phyloP scores from a whole-genome alignment of 306 rosid species.

The Dalbergia oliveri region DNA sequence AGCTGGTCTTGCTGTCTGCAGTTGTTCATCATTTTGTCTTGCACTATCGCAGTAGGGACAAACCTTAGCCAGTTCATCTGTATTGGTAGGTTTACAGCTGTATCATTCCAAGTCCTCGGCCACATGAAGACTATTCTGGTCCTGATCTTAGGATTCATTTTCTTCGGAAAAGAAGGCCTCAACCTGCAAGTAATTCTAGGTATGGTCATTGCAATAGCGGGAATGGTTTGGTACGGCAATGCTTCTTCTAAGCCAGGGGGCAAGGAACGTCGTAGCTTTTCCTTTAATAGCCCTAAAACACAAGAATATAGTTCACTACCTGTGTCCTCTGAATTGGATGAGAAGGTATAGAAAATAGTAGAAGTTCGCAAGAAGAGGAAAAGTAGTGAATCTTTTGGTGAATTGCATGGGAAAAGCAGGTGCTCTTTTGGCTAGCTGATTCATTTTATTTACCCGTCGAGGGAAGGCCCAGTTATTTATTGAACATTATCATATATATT shows the following conservation, averaged over 20 bases:
- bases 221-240: conserved; percentile 94
- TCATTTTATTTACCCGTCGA: conserved; percentile 53
- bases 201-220: conserved; percentile 75
- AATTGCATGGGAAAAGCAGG: conserved; percentile 43
- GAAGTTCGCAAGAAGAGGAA: conserved; percentile 34
- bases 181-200: conserved; percentile 80
- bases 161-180: conserved; percentile 92
- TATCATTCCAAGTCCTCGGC: conserved; percentile 88
- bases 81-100: conserved; percentile 93
- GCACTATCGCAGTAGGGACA: conserved; percentile 91
- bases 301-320: conserved; percentile 61
- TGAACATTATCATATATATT: conserved; percentile 43
- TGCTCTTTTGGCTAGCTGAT: conserved; percentile 54
- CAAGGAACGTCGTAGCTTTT: conserved; percentile 75
- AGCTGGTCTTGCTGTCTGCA: conserved; percentile 60
- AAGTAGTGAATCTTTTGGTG: conserved; percentile 40
- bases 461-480: conserved; percentile 57
- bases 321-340: conserved; percentile 65
- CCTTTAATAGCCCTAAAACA: conserved; percentile 59
- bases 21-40: conserved; percentile 81
- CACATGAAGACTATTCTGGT: conserved; percentile 93
- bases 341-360: conserved; percentile 62
- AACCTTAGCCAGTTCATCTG: conserved; percentile 96
- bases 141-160: conserved; percentile 79
- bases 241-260: conserved; percentile 93